phyloP scores from a whole-genome alignment of 306 rosid species.

The Quercus variabilis region DNA sequence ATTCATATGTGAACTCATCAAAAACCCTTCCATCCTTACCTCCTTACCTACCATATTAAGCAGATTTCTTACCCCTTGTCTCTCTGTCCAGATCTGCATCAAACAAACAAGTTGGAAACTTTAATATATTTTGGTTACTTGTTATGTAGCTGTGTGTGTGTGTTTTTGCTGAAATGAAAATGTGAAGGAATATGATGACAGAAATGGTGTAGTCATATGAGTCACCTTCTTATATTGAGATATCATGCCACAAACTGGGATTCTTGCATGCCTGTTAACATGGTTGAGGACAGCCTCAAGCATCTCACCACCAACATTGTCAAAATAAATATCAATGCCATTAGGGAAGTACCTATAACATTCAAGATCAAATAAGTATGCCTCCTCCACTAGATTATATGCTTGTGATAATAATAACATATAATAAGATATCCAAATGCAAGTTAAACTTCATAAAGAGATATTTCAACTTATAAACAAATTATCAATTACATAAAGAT shows the following conservation, averaged over 20 bases:
- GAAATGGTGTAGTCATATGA: neutral
- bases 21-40: constrained; percentile 57
- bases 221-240: constrained; percentile 56
- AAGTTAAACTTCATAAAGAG: neutral
- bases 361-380: neutral
- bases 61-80: constrained; percentile 61
- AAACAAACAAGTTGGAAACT: neutral
- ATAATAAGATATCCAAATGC: neutral
- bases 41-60: constrained; percentile 63
- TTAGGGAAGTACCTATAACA: constrained; percentile 47
- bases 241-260: constrained; percentile 67
- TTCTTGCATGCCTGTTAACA: constrained; percentile 53
- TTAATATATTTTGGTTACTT: neutral
- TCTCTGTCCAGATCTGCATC: constrained; percentile 55
- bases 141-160: neutral
- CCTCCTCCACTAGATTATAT: neutral
- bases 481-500: neutral
- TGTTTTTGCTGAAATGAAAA: too few relatives aligned
- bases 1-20: constrained; percentile 41
- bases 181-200: neutral
- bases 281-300: constrained; percentile 66
- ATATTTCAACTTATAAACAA: neutral
- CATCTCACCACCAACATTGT: constrained; percentile 69
- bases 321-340: constrained; percentile 65
- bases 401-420: neutral